These are phyloP conservation scores for Diplogelasinospora grovesii DNA, from an alignment of 495 filamentous ascomycete species.

Conservation along the genomic window DNA sequence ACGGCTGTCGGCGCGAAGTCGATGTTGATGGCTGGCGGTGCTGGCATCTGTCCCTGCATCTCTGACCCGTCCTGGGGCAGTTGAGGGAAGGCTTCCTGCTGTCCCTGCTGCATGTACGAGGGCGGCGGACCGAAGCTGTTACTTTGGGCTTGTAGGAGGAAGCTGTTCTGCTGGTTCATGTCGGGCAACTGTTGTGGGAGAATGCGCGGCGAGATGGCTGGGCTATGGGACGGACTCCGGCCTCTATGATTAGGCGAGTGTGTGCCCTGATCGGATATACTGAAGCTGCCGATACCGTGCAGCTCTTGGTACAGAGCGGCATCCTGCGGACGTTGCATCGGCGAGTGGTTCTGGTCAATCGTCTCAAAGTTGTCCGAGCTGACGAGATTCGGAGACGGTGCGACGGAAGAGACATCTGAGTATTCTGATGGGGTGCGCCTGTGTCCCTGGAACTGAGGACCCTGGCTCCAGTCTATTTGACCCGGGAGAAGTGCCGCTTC, in stretches of 20 bases:
- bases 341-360: slow-evolving; percentile 67
- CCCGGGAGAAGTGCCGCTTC: slow-evolving; percentile 63
- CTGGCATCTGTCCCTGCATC: slow-evolving; percentile 62
- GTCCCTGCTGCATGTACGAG: slow-evolving; percentile 52
- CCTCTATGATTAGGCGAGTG: slow-evolving; percentile 49
- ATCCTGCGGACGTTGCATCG: slow-evolving; percentile 72
- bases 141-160: slow-evolving; percentile 41
- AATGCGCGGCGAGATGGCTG: slow-evolving; percentile 77
- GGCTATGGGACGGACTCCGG: slow-evolving; percentile 74
- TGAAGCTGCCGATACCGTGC: slow-evolving; percentile 72
- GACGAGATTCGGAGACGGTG: slow-evolving; percentile 71
- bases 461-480: slow-evolving; percentile 65
- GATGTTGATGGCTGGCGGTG: slow-evolving; percentile 85
- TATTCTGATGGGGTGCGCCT: slow-evolving; percentile 82
- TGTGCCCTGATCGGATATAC: slow-evolving; percentile 64
- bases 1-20: slow-evolving; percentile 74
- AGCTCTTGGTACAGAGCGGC: slow-evolving; percentile 66
- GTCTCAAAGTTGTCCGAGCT: slow-evolving; percentile 75
- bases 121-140: slow-evolving; percentile 41
- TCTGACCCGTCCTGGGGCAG: slow-evolving; percentile 38
- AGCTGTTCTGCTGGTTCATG: slow-evolving; percentile 41
- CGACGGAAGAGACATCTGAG: slow-evolving; percentile 76
- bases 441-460: slow-evolving; percentile 66
- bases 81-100: slow-evolving; percentile 51
- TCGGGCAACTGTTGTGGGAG: slow-evolving; percentile 62